Conservation (phyloP, 2,329 filamentous ascomycete species). For the Pseudopithomyces chartarum region DNA sequence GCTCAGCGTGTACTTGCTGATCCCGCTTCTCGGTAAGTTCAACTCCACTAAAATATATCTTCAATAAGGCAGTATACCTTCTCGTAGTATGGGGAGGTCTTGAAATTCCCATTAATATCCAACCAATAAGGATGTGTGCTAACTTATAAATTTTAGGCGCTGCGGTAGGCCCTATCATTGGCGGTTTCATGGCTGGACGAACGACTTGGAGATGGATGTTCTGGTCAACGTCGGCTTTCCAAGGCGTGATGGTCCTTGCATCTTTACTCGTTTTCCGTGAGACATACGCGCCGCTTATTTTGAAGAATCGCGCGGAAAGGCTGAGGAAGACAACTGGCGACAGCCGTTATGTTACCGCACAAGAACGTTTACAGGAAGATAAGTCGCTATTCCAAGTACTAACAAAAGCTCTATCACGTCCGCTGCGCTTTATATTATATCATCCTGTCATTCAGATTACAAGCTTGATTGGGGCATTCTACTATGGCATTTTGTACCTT, state of each 20-base stretch:
- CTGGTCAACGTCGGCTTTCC: conserved; percentile 32
- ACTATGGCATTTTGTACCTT: conserved; percentile 46
- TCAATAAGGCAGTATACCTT: background rate
- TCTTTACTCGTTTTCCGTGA: conserved; percentile 46
- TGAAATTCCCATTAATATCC: background rate
- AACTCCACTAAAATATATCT: background rate
- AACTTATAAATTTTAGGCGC: conserved; percentile 2
- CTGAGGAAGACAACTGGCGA: conserved; percentile 61
- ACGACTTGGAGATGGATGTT: conserved; percentile 40
- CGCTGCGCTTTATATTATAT: conserved; percentile 60
- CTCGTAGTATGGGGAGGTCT: background rate
- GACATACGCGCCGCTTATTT: conserved; percentile 53
- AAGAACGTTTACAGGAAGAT: conserved; percentile 27
- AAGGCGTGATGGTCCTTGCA: conserved; percentile 34
- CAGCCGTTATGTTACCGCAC: conserved; percentile 62
- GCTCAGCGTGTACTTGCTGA: conserved; percentile 27
- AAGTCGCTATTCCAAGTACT: conserved; percentile 46
- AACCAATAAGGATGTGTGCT: background rate
- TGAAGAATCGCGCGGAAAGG: conserved; percentile 38
- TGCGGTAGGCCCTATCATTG: conserved; percentile 28
- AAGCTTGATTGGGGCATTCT: conserved; percentile 29
- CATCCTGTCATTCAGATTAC: conserved; percentile 58
- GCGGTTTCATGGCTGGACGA: conserved; percentile 30
- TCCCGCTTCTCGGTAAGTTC: conserved; percentile 20
- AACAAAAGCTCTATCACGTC: conserved; percentile 51